These are phyloP conservation scores for Talaromyces thailandensis DNA, from an alignment of 495 filamentous ascomycete species.

Conservation along the genomic window DNA sequence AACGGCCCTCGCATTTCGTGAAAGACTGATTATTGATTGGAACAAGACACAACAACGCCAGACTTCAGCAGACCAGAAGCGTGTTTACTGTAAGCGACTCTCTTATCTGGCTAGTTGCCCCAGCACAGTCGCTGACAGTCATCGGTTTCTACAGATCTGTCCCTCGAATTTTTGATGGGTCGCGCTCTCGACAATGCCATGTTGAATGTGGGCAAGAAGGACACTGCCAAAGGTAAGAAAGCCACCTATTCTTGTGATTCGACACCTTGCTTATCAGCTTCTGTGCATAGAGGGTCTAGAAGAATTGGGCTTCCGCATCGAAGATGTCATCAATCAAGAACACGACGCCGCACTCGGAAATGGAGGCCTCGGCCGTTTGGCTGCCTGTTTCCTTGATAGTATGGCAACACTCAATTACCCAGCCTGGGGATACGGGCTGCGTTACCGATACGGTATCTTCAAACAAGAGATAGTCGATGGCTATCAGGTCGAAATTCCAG, in stretches of 20 bases:
- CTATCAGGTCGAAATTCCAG: conserved; percentile 94
- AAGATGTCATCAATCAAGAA: conserved; percentile 91
- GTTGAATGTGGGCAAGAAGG: conserved; percentile 87
- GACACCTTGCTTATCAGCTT: conserved; percentile 4
- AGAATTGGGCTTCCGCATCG: conserved; percentile 91
- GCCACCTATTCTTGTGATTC: not conserved
- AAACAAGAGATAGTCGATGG: conserved; percentile 98
- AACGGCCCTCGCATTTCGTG: conserved; percentile 81
- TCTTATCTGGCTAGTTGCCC: not conserved
- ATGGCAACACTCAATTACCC: conserved; percentile 90
- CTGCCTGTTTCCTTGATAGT: conserved; percentile 94
- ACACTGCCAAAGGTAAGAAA: conserved; percentile 62
- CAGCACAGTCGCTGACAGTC: conserved; percentile 11
- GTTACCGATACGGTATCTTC: conserved; percentile 97
- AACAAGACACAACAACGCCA: conserved; percentile 96
- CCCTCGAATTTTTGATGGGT: conserved; percentile 95
- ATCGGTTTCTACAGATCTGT: conserved; percentile 49
- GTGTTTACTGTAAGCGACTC: conserved; percentile 67
- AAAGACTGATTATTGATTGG: conserved; percentile 90
- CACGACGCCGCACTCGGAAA: conserved; percentile 96
- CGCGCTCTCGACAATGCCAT: conserved; percentile 95
- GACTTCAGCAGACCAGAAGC: conserved; percentile 81
- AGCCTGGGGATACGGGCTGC: conserved; percentile 92
- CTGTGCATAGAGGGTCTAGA: conserved; percentile 55
- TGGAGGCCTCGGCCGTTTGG: conserved; percentile 87